phyloP scores from a whole-genome alignment of 306 rosid genomes.

The Acacia confusa region DNA sequence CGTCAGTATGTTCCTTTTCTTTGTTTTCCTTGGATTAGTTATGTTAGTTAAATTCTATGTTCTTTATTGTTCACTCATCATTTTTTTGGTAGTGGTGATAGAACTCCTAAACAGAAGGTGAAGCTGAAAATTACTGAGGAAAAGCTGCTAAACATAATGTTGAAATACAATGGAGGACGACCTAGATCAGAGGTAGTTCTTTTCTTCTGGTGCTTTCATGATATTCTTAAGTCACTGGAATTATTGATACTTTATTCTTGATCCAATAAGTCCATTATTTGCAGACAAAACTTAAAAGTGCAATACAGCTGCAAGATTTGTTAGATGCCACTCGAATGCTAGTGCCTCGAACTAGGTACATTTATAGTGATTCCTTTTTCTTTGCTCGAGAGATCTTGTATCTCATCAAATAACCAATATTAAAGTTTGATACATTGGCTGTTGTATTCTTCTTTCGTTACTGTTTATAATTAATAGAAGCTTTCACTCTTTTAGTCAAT shows the following conservation, averaged over 20 bases:
- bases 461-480: conserved; percentile 13
- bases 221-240: conserved; percentile 23
- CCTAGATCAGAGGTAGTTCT: conserved; percentile 79
- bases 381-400: neutral
- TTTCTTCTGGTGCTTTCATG: conserved; percentile 21
- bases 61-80: conserved; percentile 34
- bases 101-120: conserved; percentile 99
- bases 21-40: neutral
- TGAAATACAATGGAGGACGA: conserved; percentile 94
- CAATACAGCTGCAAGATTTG: conserved; percentile 95
- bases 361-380: neutral
- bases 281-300: conserved; percentile 96
- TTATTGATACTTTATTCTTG: conserved; percentile 23
- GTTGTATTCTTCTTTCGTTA: conserved; percentile 12
- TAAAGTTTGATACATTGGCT: neutral
- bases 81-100: conserved; percentile 81
- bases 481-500: neutral
- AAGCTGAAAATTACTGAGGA: conserved; percentile 95
- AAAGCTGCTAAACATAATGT: conserved; percentile 79
- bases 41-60: conserved; percentile 7
- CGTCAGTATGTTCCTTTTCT: conserved; percentile 75
- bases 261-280: conserved; percentile 33
- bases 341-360: conserved; percentile 87
- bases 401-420: neutral
- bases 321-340: conserved; percentile 94